Evolutionary conservation across 306 rosid species (phyloP).

Genomic region (Hippophae tibetana): DNA sequence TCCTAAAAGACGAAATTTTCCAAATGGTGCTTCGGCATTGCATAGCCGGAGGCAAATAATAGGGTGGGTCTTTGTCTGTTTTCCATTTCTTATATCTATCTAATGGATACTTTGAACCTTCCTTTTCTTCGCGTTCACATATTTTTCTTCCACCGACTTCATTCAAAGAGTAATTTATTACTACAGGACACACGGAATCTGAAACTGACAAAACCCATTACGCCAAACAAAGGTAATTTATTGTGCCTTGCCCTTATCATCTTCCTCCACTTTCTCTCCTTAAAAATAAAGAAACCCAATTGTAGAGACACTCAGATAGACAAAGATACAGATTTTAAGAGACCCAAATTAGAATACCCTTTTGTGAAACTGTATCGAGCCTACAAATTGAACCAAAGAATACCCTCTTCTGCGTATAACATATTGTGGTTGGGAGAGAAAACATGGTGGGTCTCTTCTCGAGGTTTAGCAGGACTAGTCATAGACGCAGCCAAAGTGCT

Average conservation of each 20-base stretch:
- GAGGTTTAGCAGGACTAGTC: slow-evolving; percentile 60
- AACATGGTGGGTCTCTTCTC: slow-evolving; percentile 92
- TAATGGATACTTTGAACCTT: neutral
- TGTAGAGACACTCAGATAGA: slow-evolving; percentile 1
- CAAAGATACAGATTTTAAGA: neutral
- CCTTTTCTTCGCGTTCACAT: slow-evolving; percentile 18
- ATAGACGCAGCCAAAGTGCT: slow-evolving; percentile 92
- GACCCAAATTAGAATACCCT: slow-evolving; percentile 1
- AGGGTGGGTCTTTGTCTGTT: too few species aligned
- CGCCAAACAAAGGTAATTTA: slow-evolving; percentile 33
- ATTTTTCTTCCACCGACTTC: slow-evolving; percentile 22
- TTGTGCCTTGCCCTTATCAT: neutral
- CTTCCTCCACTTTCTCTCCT: slow-evolving; percentile 8
- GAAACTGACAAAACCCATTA: slow-evolving; percentile 31
- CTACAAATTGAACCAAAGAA: neutral
- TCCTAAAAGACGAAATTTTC: too few species aligned
- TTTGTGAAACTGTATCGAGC: neutral
- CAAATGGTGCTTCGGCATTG: too few species aligned
- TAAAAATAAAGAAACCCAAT: neutral
- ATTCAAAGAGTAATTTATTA: slow-evolving; percentile 2
- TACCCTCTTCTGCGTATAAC: neutral
- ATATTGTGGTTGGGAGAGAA: neutral
- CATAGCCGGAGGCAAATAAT: too few species aligned
- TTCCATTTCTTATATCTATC: too few species aligned
- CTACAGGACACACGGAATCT: slow-evolving; percentile 14